Evolutionary conservation across 768 basidiomycete species (phyloP).

Genomic region (Pulveroboletus sp.): DNA sequence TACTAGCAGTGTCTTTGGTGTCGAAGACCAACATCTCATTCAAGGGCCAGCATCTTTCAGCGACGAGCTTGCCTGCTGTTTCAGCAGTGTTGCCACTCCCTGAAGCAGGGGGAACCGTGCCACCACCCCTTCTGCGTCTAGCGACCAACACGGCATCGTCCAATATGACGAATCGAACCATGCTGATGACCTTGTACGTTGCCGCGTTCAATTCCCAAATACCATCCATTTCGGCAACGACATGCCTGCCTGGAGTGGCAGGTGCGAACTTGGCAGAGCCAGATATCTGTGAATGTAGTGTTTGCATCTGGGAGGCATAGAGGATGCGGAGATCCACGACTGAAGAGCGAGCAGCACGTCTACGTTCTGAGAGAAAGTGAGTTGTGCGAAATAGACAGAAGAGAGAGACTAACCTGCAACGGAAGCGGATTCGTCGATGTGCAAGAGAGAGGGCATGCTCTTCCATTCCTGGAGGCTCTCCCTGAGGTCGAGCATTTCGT

Average conservation of each 20-base stretch:
- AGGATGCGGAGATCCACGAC: slow-evolving; percentile 92
- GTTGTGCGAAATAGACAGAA: slow-evolving; percentile 22
- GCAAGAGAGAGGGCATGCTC: slow-evolving; percentile 87
- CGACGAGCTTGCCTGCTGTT: slow-evolving; percentile 71
- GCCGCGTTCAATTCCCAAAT: slow-evolving; percentile 86
- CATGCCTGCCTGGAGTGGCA: slow-evolving; percentile 84
- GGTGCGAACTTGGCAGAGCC: slow-evolving; percentile 95
- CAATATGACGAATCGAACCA: slow-evolving; percentile 84
- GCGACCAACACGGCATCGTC: slow-evolving; percentile 92
- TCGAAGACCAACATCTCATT: slow-evolving; percentile 94
- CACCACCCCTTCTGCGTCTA: slow-evolving; percentile 56
- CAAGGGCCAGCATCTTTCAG: slow-evolving; percentile 89
- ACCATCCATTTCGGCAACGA: slow-evolving; percentile 80
- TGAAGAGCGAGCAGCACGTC: slow-evolving; percentile 76
- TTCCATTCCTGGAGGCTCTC: slow-evolving; percentile 94
- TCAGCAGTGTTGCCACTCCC: slow-evolving; percentile 58
- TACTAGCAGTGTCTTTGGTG: slow-evolving; percentile 91
- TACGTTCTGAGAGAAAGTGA: slow-evolving; percentile 37
- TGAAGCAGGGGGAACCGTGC: slow-evolving; percentile 42
- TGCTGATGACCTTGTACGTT: slow-evolving; percentile 87
- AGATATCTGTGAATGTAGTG: slow-evolving; percentile 83
- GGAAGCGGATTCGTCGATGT: slow-evolving; percentile 78
- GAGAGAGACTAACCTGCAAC: slow-evolving; percentile 39
- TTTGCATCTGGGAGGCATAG: slow-evolving; percentile 93
- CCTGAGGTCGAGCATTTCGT: slow-evolving; percentile 96